Base-by-base conservation (phyloP, 176 grass and related monocot genomes). In the Carex parvula region DNA sequence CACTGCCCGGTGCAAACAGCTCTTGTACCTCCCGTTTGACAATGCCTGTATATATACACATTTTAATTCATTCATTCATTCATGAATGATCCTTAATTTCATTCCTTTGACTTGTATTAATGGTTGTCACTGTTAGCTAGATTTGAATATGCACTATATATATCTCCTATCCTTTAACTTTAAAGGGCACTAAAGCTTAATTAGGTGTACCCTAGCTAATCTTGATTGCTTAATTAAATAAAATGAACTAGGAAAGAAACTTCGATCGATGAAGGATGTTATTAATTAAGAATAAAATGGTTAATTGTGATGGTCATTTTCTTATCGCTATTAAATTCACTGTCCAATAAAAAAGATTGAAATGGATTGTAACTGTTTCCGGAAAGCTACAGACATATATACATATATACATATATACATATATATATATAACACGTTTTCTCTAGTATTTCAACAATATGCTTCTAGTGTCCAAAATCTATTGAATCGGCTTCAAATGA, bases 1-100 rank as follows among this genome's bases (percentile, higher is more conserved):
- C 3, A 99, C 97, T 0, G 97, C 97, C 0, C 97, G 53, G 87
- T 99, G 97, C 10, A 99, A 86, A 86, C 93, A 94, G 63, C 97
- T 99, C 72, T 81, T 68, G 83, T 99, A 99, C 11, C 87, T 58
- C 0, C 91, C 97, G 70, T 99, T 99, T 16, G 93, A 95, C n/a
- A 99, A 87, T 80, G 97, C 97, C 89, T 88, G 44, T 67, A 24
- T n/a, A 0, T 24, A 26, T 26, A 26, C 26, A 26, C 26, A 26
- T 26, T 26, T 26, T 1, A 26, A 26, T 26, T 26, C 26, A 26
- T 26, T 26, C 26, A 26, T 26, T 26, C 26, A 26, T 26, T 26
- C 26, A 26, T 26, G 0, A 0, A 26, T 26, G 26, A 26, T 26
- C 26, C 26, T 26, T 26, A 26, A 26, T 26, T 26, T 26, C 26